phyloP scores from a whole-genome alignment of 1,284 basidiomycete species.

The Rhodotorula sp. region DNA sequence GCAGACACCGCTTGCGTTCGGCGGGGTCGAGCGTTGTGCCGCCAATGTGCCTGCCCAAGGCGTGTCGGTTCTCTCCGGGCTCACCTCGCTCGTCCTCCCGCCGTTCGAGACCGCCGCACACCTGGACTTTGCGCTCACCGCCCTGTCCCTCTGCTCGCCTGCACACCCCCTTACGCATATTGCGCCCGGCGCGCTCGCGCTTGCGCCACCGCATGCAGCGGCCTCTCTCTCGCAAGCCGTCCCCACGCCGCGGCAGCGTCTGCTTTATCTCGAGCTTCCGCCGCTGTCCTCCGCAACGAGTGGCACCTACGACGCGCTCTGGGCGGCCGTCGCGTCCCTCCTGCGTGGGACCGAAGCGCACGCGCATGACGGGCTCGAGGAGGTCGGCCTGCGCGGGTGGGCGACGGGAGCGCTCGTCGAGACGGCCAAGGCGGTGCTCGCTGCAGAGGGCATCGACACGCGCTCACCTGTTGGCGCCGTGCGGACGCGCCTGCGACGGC shows the following conservation, averaged over 20 bases:
- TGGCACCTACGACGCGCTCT: slow-evolving; percentile 9
- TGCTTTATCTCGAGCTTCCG: slow-evolving; percentile 21
- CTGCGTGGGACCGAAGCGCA: not conserved
- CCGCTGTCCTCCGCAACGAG: slow-evolving; percentile 4
- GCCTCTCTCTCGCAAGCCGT: no score
- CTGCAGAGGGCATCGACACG: slow-evolving; percentile 1
- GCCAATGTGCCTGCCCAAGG: not conserved
- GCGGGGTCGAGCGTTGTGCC: no score
- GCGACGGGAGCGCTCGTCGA: not conserved
- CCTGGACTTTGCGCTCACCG: not conserved
- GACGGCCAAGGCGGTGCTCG: slow-evolving; percentile 6
- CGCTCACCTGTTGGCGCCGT: no score
- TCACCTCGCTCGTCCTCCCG: slow-evolving; percentile 6
- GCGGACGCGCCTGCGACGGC: not conserved
- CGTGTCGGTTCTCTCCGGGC: not conserved
- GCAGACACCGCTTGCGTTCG: no score
- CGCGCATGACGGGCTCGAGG: not conserved
- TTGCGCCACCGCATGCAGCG: no score
- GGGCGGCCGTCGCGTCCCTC: not conserved
- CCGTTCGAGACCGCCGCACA: slow-evolving; percentile 17
- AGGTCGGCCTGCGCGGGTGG: slow-evolving; percentile 5
- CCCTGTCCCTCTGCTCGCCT: not conserved
- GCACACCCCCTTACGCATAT: no score
- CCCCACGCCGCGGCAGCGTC: not conserved
- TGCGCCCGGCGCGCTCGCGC: no score